Base-by-base conservation (phyloP, 2,329 filamentous ascomycete species). In the Calonectria hongkongensis region DNA sequence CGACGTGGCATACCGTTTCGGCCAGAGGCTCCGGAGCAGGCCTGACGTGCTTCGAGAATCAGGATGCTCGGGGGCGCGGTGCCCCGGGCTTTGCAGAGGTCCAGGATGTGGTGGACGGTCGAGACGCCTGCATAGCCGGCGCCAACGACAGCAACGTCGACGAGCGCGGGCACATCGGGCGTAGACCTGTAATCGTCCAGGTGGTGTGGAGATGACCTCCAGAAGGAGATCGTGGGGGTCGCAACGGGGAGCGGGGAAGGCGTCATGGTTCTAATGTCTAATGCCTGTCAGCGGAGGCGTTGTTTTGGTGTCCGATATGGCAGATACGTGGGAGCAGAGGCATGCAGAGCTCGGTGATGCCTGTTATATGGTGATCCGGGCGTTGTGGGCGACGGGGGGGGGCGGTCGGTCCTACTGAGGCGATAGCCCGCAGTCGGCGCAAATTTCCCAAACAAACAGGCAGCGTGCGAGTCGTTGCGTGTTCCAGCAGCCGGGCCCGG, bases 91-190 rank as follows among this genome's bases (percentile, higher is more conserved):
- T 73, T 73, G 41, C 79, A 76, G 18, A 65, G n/a, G 39, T 65
- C 50, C 36, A 83, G 67, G n/a, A 84, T 82, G 71, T 89, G 84
- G 54, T 87, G 87, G 0, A 84, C 85, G 5, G 85, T 83, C 1
- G 84, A 83, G 0, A 84, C 83, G 3, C 88, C 88, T 5, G 87
- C 82, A 67, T 85, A 87, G 0, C 88, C 88, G 16, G 85, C 84
- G 0, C 87, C 88, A 10, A 89, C 83, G 45, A 89, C 85, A 18
- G 85, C 82, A 64, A 89, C 84, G 56, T 89, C 87, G 36, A 81
- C 83, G 36, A 84, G 71, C 0, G 75, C 54, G 0, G 87, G 87
- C 0, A 89, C 28, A 16, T 72, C 70, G 36, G 70, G 45, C n/a
- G 64, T 63, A 45, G 54, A 63, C 56, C 70, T 60, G 64, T 56